Conservation (phyloP, 2,329 filamentous ascomycete species). For the Trichoderma koningiopsis region DNA sequence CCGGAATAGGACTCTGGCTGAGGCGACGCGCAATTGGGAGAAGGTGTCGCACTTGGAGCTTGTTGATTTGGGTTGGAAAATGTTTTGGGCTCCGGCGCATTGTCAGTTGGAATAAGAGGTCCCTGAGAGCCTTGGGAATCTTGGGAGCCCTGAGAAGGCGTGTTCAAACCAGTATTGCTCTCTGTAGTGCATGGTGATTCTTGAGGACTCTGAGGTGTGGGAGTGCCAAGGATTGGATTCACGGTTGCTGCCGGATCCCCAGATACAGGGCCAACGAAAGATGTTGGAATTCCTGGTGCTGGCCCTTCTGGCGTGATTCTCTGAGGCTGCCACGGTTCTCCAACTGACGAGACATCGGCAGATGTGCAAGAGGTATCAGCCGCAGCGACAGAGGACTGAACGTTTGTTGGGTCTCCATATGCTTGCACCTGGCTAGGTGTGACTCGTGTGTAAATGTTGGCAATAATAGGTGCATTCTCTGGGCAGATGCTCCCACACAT, state of each 20-base stretch:
- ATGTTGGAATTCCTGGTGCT: constrained; percentile 27
- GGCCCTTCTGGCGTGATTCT: constrained; percentile 25
- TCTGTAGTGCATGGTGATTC: constrained; percentile 20
- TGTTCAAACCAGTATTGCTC: neutral
- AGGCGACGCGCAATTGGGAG: constrained; percentile 6
- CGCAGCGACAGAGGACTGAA: constrained; percentile 18
- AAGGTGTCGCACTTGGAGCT: constrained; percentile 6
- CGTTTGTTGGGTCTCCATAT: constrained; percentile 22
- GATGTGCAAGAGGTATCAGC: constrained; percentile 21
- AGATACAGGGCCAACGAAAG: constrained; percentile 3
- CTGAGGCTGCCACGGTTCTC: constrained; percentile 11
- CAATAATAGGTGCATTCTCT: constrained; percentile 33
- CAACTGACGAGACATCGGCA: neutral
- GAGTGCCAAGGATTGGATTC: constrained; percentile 6
- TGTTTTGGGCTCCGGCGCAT: constrained; percentile 27
- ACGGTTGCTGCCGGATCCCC: constrained; percentile 25
- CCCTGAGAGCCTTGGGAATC: neutral
- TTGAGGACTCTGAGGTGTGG: constrained; percentile 12
- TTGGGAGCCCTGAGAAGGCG: neutral
- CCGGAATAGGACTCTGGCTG: constrained; percentile 11
- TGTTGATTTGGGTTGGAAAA: constrained; percentile 25
- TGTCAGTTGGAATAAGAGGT: constrained; percentile 15
- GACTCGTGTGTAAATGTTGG: constrained; percentile 38
- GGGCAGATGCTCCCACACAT: constrained; percentile 41
- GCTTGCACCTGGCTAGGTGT: constrained; percentile 24